phyloP scores from a whole-genome alignment of 1,284 basidiomycete genomes.

The Crepidotus sp. region DNA sequence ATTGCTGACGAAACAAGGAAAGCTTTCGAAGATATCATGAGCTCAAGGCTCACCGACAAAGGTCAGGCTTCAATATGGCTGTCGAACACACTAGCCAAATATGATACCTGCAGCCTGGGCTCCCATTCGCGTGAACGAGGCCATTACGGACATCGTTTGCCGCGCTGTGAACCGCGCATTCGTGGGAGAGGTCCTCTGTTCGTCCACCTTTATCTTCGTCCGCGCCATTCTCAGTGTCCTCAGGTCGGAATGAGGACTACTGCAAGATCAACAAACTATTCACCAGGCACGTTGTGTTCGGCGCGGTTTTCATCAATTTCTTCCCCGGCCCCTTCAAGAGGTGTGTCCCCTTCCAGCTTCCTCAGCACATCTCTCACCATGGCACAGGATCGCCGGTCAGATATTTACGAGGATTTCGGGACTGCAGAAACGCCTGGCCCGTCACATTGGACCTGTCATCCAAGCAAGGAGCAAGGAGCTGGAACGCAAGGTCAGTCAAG shows the following conservation, averaged over 20 bases:
- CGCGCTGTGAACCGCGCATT: not conserved
- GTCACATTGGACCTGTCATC: not conserved
- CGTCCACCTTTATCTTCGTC: too few species aligned
- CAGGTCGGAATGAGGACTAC: conserved; percentile 1
- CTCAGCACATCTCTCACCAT: not conserved
- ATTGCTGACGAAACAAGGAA: not conserved
- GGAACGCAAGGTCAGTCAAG: not conserved
- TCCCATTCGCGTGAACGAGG: not conserved
- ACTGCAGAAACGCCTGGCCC: not conserved
- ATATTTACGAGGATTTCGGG: not conserved
- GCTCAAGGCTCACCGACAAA: not conserved
- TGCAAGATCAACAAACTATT: not conserved
- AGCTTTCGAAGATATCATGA: not conserved
- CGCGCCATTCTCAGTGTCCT: not conserved
- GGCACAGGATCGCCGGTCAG: not conserved
- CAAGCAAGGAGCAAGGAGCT: not conserved
- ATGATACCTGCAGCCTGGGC: not conserved
- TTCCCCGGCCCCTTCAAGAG: not conserved
- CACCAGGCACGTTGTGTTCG: not conserved
- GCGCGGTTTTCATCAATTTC: not conserved
- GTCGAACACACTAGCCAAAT: too few species aligned
- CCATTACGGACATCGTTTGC: not conserved
- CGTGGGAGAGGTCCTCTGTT: not conserved
- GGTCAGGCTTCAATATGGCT: not conserved
- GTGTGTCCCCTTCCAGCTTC: not conserved